These are phyloP conservation scores for Cladorrhinum sp. DNA, from an alignment of 2,329 filamentous ascomycete species.

Conservation along the genomic window DNA sequence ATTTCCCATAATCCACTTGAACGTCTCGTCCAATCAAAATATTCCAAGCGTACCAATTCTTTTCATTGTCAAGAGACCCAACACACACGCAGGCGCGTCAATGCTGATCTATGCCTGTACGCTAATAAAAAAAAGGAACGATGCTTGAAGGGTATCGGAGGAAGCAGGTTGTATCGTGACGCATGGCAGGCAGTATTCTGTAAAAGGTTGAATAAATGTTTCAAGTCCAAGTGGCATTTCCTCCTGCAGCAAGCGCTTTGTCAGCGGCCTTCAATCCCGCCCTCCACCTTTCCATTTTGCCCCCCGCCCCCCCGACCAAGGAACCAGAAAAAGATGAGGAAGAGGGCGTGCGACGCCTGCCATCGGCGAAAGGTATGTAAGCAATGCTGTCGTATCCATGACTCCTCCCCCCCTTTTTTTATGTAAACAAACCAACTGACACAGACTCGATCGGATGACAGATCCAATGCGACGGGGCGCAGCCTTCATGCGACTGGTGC, in stretches of 20 bases:
- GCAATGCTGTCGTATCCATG: neutral
- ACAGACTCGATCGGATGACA: conserved; percentile 23
- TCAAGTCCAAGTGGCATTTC: neutral
- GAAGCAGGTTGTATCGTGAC: neutral
- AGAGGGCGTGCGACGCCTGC: conserved; percentile 47
- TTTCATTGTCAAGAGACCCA: no score
- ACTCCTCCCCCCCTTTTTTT: conserved; percentile 3
- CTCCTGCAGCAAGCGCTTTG: neutral
- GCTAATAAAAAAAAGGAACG: no score
- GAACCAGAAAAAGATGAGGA: conserved; percentile 20
- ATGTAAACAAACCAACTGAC: neutral
- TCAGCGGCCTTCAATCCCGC: conserved; percentile 4
- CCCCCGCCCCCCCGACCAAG: neutral
- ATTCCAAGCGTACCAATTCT: no score
- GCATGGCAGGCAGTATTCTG: neutral
- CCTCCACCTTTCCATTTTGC: neutral
- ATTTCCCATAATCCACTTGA: neutral
- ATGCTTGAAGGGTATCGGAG: no score
- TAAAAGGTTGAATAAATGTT: neutral
- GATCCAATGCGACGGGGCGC: conserved; percentile 49
- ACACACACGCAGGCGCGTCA: no score
- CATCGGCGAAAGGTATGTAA: conserved; percentile 45
- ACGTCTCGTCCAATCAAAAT: neutral
- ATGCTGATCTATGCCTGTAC: no score
- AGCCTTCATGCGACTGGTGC: conserved; percentile 49